Evolutionary conservation across 352 stramenopile species (phyloP).

Genomic region (Phytophthora foliorum): DNA sequence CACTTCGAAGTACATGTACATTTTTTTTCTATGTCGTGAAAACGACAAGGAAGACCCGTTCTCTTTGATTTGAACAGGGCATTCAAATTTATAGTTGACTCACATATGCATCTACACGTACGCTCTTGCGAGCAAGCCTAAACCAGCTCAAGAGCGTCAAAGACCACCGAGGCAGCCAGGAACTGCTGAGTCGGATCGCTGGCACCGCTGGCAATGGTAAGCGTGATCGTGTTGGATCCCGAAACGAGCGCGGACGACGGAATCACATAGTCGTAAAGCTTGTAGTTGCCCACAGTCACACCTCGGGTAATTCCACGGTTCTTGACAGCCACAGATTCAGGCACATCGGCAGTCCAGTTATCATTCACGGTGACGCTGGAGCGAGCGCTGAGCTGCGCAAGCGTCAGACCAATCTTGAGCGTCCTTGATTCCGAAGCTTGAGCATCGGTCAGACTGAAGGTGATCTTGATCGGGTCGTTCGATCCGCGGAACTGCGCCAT

Average conservation of each 20-base stretch:
- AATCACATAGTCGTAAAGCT: constrained; percentile 60
- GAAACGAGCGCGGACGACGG: constrained; percentile 44
- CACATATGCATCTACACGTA: constrained; percentile 28
- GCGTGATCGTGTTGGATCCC: constrained; percentile 47
- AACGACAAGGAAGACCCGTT: no score
- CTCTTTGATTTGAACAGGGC: no score
- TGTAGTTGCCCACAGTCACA: constrained; percentile 56
- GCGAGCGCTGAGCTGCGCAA: constrained; percentile 45
- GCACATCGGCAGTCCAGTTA: constrained; percentile 36
- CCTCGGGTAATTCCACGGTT: constrained; percentile 60
- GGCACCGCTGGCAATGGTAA: constrained; percentile 56
- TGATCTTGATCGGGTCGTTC: constrained; percentile 43
- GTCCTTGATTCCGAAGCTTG: constrained; percentile 37
- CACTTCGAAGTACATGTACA: no score
- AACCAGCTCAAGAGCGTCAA: constrained; percentile 58
- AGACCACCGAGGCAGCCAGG: constrained; percentile 53
- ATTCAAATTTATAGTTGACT: constrained; percentile 12
- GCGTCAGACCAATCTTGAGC: constrained; percentile 52
- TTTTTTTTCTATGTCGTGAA: no score
- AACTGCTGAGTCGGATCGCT: constrained; percentile 51
- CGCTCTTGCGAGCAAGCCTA: constrained; percentile 16
- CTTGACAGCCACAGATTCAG: constrained; percentile 45
- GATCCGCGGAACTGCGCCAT: constrained; percentile 55
- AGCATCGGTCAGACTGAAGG: constrained; percentile 36
- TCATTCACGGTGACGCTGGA: constrained; percentile 47